These are phyloP conservation scores for Cystoderma amianthinum DNA, from an alignment of 768 basidiomycete species.

Conservation along the genomic window DNA sequence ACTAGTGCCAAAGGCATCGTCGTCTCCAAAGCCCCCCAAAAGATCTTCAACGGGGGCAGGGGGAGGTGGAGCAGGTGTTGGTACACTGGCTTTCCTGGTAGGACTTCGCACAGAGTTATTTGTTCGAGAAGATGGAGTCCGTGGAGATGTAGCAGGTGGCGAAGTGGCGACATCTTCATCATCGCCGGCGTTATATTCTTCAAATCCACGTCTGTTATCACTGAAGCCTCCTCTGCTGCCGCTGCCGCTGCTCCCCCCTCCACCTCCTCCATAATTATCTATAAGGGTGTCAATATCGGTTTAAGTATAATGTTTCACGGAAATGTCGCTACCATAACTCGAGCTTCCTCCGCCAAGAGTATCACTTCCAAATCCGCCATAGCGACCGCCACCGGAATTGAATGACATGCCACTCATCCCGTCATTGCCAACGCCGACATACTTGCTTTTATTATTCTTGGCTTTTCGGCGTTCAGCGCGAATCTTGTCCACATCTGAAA, in stretches of 20 bases:
- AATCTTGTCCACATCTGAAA: conserved; percentile 88
- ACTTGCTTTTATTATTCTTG: conserved; percentile 86
- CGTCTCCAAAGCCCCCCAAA: conserved; percentile 67
- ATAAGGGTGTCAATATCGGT: neutral
- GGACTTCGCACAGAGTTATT: conserved; percentile 17
- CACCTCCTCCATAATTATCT: conserved; percentile 10
- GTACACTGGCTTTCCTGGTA: conserved; percentile 27
- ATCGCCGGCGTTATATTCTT: conserved; percentile 96
- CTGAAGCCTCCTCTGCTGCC: conserved; percentile 42
- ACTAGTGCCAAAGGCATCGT: conserved; percentile 40
- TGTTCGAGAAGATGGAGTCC: conserved; percentile 19
- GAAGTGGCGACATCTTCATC: conserved; percentile 49
- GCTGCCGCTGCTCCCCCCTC: conserved; percentile 1
- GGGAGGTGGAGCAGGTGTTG: conserved; percentile 29
- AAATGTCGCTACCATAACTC: conserved; percentile 12
- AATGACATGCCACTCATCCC: conserved; percentile 51
- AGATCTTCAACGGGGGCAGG: conserved; percentile 58
- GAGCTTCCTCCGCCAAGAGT: conserved; percentile 22
- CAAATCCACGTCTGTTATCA: conserved; percentile 62
- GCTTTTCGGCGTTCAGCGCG: conserved; percentile 88
- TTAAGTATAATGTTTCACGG: neutral
- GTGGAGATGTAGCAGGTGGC: conserved; percentile 26
- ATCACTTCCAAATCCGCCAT: conserved; percentile 41
- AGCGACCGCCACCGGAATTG: conserved; percentile 25
- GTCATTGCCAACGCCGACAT: conserved; percentile 82